Evolutionary conservation across 2,329 filamentous ascomycete species (phyloP).

Genomic region (Xylaria hypoxylon): DNA sequence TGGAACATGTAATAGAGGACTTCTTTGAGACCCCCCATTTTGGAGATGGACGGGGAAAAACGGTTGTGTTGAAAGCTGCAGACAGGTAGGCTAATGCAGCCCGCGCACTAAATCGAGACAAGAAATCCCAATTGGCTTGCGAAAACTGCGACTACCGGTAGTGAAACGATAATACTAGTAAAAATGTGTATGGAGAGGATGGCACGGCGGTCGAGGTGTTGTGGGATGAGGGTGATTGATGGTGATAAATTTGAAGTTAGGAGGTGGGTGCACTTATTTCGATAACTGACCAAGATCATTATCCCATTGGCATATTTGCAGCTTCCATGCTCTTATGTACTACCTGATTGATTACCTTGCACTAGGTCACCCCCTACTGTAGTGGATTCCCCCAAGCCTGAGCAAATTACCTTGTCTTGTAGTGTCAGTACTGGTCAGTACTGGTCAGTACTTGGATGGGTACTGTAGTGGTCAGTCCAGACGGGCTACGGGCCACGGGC

Average conservation of each 20-base stretch:
- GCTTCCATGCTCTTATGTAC: conserved; percentile 13
- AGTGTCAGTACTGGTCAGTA: background rate
- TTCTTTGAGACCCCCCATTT: conserved; percentile 65
- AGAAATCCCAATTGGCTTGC: conserved; percentile 15
- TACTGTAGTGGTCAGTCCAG: background rate
- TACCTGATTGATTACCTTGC: background rate
- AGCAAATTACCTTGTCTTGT: conserved; percentile 3
- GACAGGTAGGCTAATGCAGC: conserved; percentile 11
- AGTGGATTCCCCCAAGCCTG: background rate
- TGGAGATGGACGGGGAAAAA: conserved; percentile 4
- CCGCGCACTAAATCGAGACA: conserved; percentile 15
- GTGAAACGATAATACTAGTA: background rate
- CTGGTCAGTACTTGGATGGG: background rate
- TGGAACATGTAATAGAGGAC: conserved; percentile 80
- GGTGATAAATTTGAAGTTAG: conserved; percentile 7
- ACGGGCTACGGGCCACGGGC: background rate
- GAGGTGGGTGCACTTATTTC: conserved; percentile 27
- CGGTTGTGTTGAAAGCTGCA: background rate
- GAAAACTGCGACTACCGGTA: conserved; percentile 2
- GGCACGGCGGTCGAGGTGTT: conserved; percentile 4
- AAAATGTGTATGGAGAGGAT: background rate
- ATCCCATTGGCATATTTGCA: conserved; percentile 16
- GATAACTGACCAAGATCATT: conserved; percentile 15
- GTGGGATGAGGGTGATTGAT: conserved; percentile 8
- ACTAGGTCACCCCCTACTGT: background rate